Evolutionary conservation across 208 protist genomes (phyloP).

Genomic region (Leishmania mexicana): DNA sequence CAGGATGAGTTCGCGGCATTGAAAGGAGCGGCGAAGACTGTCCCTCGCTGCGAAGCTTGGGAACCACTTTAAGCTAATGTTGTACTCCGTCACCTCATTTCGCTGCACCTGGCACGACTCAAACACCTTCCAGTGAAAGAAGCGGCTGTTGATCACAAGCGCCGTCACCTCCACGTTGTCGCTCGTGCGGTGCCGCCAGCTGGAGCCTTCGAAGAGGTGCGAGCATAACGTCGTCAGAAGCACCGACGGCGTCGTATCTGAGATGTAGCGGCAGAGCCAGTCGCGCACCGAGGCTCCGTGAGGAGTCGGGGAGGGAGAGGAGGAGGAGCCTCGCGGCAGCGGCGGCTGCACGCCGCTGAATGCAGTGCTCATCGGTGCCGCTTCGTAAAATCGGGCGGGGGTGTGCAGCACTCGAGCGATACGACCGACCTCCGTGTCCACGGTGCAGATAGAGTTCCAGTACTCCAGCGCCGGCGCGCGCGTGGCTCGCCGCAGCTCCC

Average conservation of each 20-base stretch:
- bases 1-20: conserved; percentile 56
- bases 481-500: conserved; percentile 51
- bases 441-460: conserved; percentile 71
- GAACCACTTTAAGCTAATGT: conserved; percentile 36
- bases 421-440: conserved; percentile 63
- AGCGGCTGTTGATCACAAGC: conserved; percentile 67
- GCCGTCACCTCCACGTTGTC: conserved; percentile 38
- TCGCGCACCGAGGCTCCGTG: conserved; percentile 8
- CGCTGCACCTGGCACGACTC: conserved; percentile 19
- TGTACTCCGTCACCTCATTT: conserved; percentile 29
- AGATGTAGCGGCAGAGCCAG: background rate
- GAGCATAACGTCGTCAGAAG: conserved; percentile 43
- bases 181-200: conserved; percentile 36
- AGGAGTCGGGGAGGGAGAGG: background rate
- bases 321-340: conserved; percentile 3
- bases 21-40: conserved; percentile 52
- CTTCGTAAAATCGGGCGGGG: conserved; percentile 63
- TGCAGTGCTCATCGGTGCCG: conserved; percentile 4
- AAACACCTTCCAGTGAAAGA: conserved; percentile 62
- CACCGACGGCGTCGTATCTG: conserved; percentile 35
- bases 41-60: conserved; percentile 33
- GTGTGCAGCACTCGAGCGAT: conserved; percentile 59
- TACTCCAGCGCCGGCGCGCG: conserved; percentile 62
- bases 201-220: conserved; percentile 52
- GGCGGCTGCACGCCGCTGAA: background rate